Evolutionary conservation across 1,139 yeast species (phyloP).

Genomic region (Pichia sp.): DNA sequence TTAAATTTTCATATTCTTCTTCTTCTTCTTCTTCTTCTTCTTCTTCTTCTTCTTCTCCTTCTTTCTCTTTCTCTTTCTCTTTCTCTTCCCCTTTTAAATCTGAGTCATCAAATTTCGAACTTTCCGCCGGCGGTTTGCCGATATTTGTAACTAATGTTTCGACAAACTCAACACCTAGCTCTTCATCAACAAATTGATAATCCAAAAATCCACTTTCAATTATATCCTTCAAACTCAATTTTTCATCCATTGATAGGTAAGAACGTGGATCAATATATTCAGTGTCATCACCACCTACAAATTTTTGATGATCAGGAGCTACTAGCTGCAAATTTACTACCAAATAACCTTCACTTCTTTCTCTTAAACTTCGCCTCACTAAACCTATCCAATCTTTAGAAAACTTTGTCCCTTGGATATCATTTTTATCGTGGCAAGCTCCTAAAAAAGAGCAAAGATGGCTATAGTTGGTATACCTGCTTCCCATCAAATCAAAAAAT

Average conservation of each 20-base stretch:
- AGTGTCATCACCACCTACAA: background rate
- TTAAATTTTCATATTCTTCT: conserved; percentile 3
- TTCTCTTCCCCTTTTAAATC: too few relatives aligned
- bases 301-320: conserved; percentile 11
- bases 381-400: conserved; percentile 6
- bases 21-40: background rate
- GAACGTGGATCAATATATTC: conserved; percentile 1
- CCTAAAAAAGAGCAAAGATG: conserved; percentile 7
- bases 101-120: too few relatives aligned
- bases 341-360: conserved; percentile 14
- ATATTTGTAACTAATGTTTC: too few relatives aligned
- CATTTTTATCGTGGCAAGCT: conserved; percentile 2
- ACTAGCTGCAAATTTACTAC: conserved; percentile 9
- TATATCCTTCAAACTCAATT: conserved; percentile 7
- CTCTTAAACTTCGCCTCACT: conserved; percentile 1
- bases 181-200: conserved; percentile 3
- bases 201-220: conserved; percentile 13
- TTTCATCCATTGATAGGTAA: conserved; percentile 4
- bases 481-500: conserved; percentile 12
- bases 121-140: too few relatives aligned
- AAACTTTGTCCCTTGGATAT: background rate
- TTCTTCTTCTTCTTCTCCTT: background rate
- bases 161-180: background rate
- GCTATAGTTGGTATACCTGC: conserved; percentile 7
- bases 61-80: too few relatives aligned